phyloP scores from a whole-genome alignment of 768 basidiomycete genomes.

The Suillus lakei region DNA sequence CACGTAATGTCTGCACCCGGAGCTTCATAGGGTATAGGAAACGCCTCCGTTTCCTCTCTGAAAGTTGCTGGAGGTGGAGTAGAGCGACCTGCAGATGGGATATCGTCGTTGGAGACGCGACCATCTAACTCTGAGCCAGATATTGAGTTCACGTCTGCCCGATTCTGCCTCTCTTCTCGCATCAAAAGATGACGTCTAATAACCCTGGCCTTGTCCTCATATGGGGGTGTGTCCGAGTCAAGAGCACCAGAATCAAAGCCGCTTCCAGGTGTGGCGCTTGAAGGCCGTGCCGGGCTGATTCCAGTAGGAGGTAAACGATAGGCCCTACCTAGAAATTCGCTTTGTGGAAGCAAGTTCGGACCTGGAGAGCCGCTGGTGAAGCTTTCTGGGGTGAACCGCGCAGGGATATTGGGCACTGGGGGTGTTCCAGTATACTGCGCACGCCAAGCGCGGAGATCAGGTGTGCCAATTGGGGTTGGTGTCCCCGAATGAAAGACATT shows the following conservation, averaged over 20 bases:
- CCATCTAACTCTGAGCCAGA: slow-evolving; percentile 30
- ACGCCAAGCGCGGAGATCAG: slow-evolving; percentile 66
- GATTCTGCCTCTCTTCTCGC: slow-evolving; percentile 57
- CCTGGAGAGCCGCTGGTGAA: slow-evolving; percentile 20
- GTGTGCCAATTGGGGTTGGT: slow-evolving; percentile 57
- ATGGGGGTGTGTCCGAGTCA: slow-evolving; percentile 66
- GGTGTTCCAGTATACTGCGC: slow-evolving; percentile 67
- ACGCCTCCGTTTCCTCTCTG: slow-evolving; percentile 66
- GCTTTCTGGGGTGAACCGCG: slow-evolving; percentile 56
- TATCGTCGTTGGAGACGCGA: slow-evolving; percentile 16
- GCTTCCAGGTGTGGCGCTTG: slow-evolving; percentile 32
- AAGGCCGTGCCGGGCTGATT: slow-evolving; percentile 42
- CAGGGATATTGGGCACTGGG: slow-evolving; percentile 54
- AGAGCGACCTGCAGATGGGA: slow-evolving; percentile 27
- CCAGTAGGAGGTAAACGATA: slow-evolving; percentile 39
- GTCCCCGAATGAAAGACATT: slow-evolving; percentile 16
- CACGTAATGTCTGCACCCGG: slow-evolving; percentile 93
- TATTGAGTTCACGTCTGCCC: slow-evolving; percentile 26
- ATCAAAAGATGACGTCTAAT: slow-evolving; percentile 81
- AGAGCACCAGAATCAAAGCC: slow-evolving; percentile 33
- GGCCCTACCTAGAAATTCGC: slow-evolving; percentile 20
- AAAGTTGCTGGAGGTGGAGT: slow-evolving; percentile 28
- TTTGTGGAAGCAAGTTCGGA: slow-evolving; percentile 8
- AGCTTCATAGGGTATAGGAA: slow-evolving; percentile 88
- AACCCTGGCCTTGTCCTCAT: slow-evolving; percentile 85